A percentile compares a stretch with the other conserved stretches of the same genome.
phyloP scores from a whole-genome alignment of 2,329 filamentous ascomycete species.

The Colletotrichum tanaceti region DNA sequence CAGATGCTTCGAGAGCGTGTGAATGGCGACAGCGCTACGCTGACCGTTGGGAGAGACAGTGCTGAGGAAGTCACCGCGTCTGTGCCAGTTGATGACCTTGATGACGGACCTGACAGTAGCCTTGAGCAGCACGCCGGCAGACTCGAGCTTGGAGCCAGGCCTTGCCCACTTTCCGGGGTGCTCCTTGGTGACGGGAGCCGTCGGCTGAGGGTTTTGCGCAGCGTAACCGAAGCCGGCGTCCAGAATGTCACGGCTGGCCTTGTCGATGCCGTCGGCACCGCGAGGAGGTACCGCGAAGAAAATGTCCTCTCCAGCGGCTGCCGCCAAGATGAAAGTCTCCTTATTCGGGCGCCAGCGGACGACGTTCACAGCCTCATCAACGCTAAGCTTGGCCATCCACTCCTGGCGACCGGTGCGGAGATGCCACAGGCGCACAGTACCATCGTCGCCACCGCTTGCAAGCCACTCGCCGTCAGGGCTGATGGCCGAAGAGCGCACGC shows the following conservation, averaged over 20 bases:
- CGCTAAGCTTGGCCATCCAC: slow-evolving; percentile 83
- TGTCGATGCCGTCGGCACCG: slow-evolving; percentile 78
- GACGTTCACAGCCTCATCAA: slow-evolving; percentile 82
- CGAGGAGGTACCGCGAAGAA: slow-evolving; percentile 84
- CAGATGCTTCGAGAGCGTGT: slow-evolving; percentile 93
- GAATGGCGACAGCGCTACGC: slow-evolving; percentile 86
- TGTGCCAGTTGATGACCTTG: slow-evolving; percentile 93
- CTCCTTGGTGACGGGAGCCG: slow-evolving; percentile 72
- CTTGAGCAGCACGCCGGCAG: slow-evolving; percentile 82
- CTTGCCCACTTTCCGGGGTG: slow-evolving; percentile 85
- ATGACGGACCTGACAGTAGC: slow-evolving; percentile 82
- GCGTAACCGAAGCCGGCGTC: slow-evolving; percentile 95
- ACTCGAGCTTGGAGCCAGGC: slow-evolving; percentile 78
- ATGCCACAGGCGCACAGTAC: slow-evolving; percentile 91
- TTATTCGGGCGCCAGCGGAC: slow-evolving; percentile 90
- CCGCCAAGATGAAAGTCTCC: slow-evolving; percentile 84
- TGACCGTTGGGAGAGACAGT: slow-evolving; percentile 87
- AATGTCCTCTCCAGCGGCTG: slow-evolving; percentile 84
- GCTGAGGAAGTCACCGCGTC: slow-evolving; percentile 92
- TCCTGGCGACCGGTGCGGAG: slow-evolving; percentile 86
- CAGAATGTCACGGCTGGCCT: slow-evolving; percentile 78
- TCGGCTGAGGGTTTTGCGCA: slow-evolving; percentile 71
- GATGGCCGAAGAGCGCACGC: slow-evolving; percentile 85
- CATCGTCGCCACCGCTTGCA: slow-evolving; percentile 94
- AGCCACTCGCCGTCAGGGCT: slow-evolving; percentile 88